These are phyloP conservation scores for Backusella tarrabulga DNA, from an alignment of 192 early-diverging fungal genomes.

Conservation along the genomic window DNA sequence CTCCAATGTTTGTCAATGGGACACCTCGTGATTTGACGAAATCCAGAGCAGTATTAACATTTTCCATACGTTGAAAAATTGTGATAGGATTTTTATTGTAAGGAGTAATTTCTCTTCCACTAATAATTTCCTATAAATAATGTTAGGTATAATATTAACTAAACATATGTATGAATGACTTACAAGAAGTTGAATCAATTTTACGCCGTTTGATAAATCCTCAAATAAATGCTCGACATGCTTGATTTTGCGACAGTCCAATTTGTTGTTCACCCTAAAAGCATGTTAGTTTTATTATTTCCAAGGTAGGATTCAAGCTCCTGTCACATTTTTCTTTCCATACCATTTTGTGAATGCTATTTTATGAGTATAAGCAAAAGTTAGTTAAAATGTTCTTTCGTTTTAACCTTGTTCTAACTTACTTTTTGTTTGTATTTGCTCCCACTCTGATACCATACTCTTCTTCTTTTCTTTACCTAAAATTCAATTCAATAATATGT, in stretches of 20 bases:
- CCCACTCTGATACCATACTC: constrained; percentile 76
- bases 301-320: background rate
- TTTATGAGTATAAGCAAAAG: constrained; percentile 5
- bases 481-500: background rate
- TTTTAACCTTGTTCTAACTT: constrained; percentile 30
- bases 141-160: constrained; percentile 18
- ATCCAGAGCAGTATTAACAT: constrained; percentile 91
- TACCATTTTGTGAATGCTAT: constrained; percentile 85
- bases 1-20: constrained; percentile 92
- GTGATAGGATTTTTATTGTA: constrained; percentile 89
- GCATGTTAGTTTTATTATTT: background rate
- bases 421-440: constrained; percentile 92
- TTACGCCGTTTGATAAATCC: constrained; percentile 55
- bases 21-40: constrained; percentile 89
- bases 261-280: constrained; percentile 76
- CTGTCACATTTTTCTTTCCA: background rate
- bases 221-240: constrained; percentile 39
- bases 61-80: constrained; percentile 95
- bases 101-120: constrained; percentile 80
- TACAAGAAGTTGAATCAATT: constrained; percentile 57
- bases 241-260: constrained; percentile 50
- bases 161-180: background rate
- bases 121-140: constrained; percentile 81
- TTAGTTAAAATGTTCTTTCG: background rate
- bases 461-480: constrained; percentile 38